A percentile compares a stretch with the other conserved stretches of the same genome.
Evolutionary conservation across 441 rosid species (phyloP).

Genomic region (Euphorbia schlechtendalii): DNA sequence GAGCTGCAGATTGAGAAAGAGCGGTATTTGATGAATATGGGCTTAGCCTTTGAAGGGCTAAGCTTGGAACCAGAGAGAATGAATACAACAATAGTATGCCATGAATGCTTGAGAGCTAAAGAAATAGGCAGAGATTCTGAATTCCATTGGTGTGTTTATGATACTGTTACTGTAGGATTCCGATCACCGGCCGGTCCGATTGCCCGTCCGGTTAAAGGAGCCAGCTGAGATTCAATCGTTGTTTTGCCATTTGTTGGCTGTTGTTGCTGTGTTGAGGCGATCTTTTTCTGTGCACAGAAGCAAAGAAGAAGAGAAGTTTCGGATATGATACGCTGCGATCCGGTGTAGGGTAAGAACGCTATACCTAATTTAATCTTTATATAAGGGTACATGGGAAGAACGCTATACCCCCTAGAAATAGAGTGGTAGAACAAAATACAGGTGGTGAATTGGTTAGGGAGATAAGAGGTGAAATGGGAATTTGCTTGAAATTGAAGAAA

Average conservation of each 20-base stretch:
- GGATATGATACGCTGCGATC: conserved; percentile 2
- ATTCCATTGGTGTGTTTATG: conserved; percentile 44
- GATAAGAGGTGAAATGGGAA: neutral
- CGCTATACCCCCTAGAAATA: neutral
- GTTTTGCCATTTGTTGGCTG: neutral
- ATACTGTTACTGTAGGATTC: conserved; percentile 36
- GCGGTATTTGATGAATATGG: conserved; percentile 31
- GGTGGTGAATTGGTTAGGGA: too few relatives aligned
- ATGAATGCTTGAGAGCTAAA: conserved; percentile 31
- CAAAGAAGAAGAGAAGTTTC: neutral
- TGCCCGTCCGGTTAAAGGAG: conserved; percentile 36
- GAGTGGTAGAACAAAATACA: neutral
- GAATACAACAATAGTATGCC: conserved; percentile 22
- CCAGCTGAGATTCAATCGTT: neutral
- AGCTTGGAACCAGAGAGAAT: neutral
- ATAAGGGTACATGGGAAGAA: too few relatives aligned
- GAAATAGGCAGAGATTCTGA: conserved; percentile 24
- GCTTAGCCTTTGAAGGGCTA: conserved; percentile 7
- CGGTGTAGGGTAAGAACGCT: conserved; percentile 13
- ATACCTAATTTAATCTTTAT: too few relatives aligned
- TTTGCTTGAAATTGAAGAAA: neutral
- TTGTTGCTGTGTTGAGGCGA: too few relatives aligned
- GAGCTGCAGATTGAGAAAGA: conserved; percentile 27
- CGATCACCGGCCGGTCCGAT: conserved; percentile 43
- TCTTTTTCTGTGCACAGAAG: neutral